These are phyloP conservation scores for Xylaria sp. DNA, from an alignment of 2,329 filamentous ascomycete species.

Conservation along the genomic window DNA sequence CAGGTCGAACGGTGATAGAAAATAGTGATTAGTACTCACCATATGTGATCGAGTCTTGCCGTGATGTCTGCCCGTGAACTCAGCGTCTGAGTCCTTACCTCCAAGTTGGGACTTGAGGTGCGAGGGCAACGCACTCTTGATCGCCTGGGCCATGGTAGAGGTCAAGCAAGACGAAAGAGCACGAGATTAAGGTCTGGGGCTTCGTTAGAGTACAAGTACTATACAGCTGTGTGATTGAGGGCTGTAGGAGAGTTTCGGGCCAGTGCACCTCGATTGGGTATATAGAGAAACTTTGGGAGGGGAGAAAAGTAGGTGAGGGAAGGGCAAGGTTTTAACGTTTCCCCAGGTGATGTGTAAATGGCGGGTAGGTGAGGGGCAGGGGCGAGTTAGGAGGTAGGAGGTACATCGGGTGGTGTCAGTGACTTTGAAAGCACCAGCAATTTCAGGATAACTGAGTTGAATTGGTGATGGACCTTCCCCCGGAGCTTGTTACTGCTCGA, in stretches of 20 bases:
- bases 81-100: slow-evolving; percentile 57
- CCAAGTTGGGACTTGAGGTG: slow-evolving; percentile 77
- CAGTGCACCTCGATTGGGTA: slow-evolving; percentile 10
- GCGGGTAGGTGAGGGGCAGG: slow-evolving; percentile 33
- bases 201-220: slow-evolving; percentile 21
- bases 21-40: slow-evolving; percentile 65
- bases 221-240: slow-evolving; percentile 3
- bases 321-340: slow-evolving; percentile 39
- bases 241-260: slow-evolving; percentile 9
- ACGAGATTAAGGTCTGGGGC: slow-evolving; percentile 7
- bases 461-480: slow-evolving; percentile 5
- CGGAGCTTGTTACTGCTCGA: background rate
- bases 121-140: slow-evolving; percentile 81
- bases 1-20: slow-evolving; percentile 15
- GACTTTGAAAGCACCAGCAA: slow-evolving; percentile 15
- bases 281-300: slow-evolving; percentile 17
- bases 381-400: background rate
- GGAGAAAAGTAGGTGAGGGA: slow-evolving; percentile 40
- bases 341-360: slow-evolving; percentile 38
- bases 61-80: slow-evolving; percentile 75
- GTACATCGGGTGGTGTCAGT: too few relatives aligned
- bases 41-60: slow-evolving; percentile 89
- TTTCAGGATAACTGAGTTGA: background rate
- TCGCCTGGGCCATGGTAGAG: slow-evolving; percentile 71
- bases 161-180: slow-evolving; percentile 12